phyloP scores from a whole-genome alignment of 139 green algal genomes.

The Tetradesmus obliquus region DNA sequence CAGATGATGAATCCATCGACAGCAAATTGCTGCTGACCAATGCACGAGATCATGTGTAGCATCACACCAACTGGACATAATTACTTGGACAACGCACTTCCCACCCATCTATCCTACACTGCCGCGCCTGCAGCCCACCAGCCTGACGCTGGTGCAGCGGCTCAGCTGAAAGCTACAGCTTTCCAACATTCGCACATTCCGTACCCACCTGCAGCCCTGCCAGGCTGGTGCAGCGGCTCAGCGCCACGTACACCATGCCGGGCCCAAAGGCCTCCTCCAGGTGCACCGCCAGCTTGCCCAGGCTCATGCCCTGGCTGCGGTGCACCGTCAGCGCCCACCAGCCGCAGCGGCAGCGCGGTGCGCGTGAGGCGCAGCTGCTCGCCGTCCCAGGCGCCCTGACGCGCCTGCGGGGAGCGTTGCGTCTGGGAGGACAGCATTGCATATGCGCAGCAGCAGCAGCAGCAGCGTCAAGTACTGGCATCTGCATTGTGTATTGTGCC shows the following conservation, averaged over 20 bases:
- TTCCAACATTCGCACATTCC: no score
- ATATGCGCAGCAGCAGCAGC: background rate
- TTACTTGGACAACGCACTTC: no score
- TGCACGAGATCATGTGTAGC: no score
- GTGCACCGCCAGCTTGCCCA: background rate
- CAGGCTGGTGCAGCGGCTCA: conserved; percentile 5
- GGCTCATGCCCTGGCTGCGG: conserved; percentile 30
- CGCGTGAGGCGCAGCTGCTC: background rate
- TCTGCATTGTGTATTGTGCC: no score
- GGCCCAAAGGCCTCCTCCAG: background rate
- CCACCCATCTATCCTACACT: background rate
- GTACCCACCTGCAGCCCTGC: conserved; percentile 1
- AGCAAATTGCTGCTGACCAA: background rate
- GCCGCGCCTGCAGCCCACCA: conserved; percentile 5
- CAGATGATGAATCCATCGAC: no score
- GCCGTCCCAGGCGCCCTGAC: no score
- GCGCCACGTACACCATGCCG: conserved; percentile 37
- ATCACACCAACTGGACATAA: no score
- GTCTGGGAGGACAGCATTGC: background rate
- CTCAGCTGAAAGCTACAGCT: no score
- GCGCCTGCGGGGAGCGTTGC: background rate
- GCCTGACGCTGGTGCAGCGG: background rate
- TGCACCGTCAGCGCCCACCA: conserved; percentile 23
- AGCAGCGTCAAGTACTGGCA: no score
- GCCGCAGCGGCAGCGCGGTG: conserved; percentile 13